A percentile compares a stretch with the other conserved stretches of the same genome.
Conservation (phyloP, 2,329 filamentous ascomycete genomes). For the Lasiodiplodia sp. region DNA sequence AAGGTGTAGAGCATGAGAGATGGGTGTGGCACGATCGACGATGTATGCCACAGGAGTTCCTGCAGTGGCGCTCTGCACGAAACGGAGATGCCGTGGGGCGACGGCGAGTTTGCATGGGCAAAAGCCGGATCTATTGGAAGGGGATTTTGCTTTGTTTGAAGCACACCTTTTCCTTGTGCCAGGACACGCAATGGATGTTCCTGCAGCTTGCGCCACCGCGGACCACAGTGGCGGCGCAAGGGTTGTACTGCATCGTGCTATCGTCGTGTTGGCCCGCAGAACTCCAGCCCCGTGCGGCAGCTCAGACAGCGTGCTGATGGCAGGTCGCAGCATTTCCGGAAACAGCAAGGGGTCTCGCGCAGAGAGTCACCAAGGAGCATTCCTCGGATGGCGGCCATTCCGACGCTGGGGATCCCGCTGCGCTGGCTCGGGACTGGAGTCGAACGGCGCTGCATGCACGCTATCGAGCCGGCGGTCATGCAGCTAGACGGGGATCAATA, state of each 20-base stretch:
- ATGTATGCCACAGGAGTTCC: conserved; percentile 13
- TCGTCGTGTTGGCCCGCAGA: conserved; percentile 14
- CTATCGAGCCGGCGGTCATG: conserved; percentile 20
- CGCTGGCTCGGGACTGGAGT: conserved; percentile 10
- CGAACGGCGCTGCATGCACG: conserved; percentile 26
- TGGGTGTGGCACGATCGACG: not conserved
- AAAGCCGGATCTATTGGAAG: not conserved
- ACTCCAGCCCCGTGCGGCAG: conserved; percentile 7
- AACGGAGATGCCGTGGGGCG: conserved; percentile 16
- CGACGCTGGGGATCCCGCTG: not conserved
- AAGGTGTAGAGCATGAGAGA: not conserved
- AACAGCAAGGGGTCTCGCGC: conserved; percentile 3
- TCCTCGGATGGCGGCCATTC: conserved; percentile 8
- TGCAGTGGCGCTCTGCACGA: conserved; percentile 19
- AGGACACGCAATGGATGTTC: conserved; percentile 22
- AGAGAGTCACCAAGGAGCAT: conserved; percentile 10
- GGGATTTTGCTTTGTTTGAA: conserved; percentile 27
- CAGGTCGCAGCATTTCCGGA: conserved; percentile 14
- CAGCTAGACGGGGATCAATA: conserved; percentile 25
- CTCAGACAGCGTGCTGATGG: conserved; percentile 15
- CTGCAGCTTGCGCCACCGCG: conserved; percentile 20
- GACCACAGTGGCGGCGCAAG: conserved; percentile 16
- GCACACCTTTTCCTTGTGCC: conserved; percentile 20
- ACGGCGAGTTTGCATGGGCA: conserved; percentile 16
- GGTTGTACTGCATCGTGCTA: conserved; percentile 23